Evolutionary conservation across 2,329 filamentous ascomycete genomes (phyloP).

Genomic region (Beauveria rudraprayagi): DNA sequence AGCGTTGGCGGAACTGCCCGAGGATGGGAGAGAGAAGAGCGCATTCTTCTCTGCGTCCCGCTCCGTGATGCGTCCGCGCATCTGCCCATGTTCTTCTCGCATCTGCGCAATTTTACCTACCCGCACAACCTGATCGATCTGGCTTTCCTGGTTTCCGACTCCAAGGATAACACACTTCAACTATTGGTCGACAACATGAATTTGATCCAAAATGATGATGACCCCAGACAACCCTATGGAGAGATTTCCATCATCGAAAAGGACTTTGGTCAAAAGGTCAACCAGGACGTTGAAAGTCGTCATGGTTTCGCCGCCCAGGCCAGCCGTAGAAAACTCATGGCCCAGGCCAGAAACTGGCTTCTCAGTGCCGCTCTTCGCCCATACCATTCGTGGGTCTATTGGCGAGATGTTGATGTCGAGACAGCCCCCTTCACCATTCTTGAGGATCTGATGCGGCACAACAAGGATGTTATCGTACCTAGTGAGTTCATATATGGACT

Average conservation of each 20-base stretch:
- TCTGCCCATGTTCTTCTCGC: slow-evolving; percentile 97
- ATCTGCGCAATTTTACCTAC: slow-evolving; percentile 92
- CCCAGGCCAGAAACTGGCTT: slow-evolving; percentile 94
- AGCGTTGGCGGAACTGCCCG: slow-evolving; percentile 85
- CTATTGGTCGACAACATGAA: slow-evolving; percentile 69
- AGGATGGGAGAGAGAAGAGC: slow-evolving; percentile 93
- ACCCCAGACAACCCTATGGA: slow-evolving; percentile 77
- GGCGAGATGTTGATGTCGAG: slow-evolving; percentile 97
- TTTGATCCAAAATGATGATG: slow-evolving; percentile 69
- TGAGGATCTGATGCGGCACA: slow-evolving; percentile 96
- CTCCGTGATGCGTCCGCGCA: slow-evolving; percentile 88
- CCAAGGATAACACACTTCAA: slow-evolving; percentile 80
- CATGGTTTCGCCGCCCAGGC: slow-evolving; percentile 97
- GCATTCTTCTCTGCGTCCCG: slow-evolving; percentile 89
- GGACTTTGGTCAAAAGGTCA: slow-evolving; percentile 96
- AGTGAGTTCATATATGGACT: slow-evolving; percentile 54
- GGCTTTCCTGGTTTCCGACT: slow-evolving; percentile 94
- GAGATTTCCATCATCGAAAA: slow-evolving; percentile 98
- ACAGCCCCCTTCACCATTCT: slow-evolving; percentile 94
- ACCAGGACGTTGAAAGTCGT: slow-evolving; percentile 94
- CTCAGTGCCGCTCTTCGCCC: slow-evolving; percentile 86
- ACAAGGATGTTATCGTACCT: slow-evolving; percentile 97
- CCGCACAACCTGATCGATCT: slow-evolving; percentile 94
- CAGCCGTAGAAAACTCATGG: slow-evolving; percentile 90
- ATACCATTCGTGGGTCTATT: slow-evolving; percentile 98